phyloP scores from a whole-genome alignment of 345 rosid genomes.

The Crucihimalaya himalaica region DNA sequence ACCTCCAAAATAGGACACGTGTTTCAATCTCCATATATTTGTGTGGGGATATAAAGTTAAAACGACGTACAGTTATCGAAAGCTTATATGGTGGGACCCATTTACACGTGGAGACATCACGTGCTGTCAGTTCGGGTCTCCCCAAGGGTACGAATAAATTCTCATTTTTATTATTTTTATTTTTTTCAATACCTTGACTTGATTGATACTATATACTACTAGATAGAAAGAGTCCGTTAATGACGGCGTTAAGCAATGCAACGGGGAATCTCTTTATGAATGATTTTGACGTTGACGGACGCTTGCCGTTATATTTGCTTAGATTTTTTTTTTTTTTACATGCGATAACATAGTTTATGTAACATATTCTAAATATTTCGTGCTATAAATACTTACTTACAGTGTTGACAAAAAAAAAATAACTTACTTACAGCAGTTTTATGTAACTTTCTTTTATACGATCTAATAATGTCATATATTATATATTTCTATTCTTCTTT shows the following conservation, averaged over 20 bases:
- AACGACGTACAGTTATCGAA: conserved; percentile 31
- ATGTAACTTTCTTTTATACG: no score
- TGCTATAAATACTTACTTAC: no score
- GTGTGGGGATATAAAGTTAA: conserved; percentile 31
- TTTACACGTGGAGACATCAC: conserved; percentile 34
- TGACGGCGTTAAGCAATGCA: conserved; percentile 41
- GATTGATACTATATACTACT: no score
- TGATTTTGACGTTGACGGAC: conserved; percentile 42
- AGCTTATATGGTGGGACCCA: conserved; percentile 26
- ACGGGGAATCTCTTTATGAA: background rate
- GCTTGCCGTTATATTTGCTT: conserved; percentile 40
- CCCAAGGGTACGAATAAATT: conserved; percentile 34
- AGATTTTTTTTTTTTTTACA: no score
- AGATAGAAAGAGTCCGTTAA: conserved; percentile 29
- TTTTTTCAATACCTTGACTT: no score
- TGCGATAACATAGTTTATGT: no score
- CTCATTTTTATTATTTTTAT: background rate
- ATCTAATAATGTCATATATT: no score
- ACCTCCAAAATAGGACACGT: conserved; percentile 35
- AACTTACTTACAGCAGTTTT: no score
- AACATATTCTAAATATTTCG: no score
- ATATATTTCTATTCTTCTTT: background rate
- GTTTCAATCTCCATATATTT: conserved; percentile 26
- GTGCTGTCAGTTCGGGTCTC: conserved; percentile 40
- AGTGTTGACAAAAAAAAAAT: no score